Conservation (phyloP, 306 rosid species). For the Fragaria nilgerrensis region DNA sequence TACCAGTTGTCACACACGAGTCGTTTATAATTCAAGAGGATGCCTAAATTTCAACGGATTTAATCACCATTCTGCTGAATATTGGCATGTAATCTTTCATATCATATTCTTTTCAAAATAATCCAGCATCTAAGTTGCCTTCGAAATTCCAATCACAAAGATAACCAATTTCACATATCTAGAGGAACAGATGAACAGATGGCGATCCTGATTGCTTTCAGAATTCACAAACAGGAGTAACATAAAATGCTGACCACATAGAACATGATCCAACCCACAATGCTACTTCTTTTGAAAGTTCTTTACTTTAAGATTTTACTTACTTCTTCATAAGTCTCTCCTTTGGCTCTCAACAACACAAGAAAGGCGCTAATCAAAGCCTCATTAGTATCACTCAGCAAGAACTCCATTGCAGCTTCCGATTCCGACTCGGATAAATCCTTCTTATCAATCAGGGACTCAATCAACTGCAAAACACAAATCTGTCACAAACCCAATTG, state of each 20-base stretch:
- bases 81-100: neutral
- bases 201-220: neutral
- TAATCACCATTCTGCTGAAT: neutral
- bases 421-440: slow-evolving; percentile 70
- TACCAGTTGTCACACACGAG: neutral
- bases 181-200: neutral
- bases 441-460: slow-evolving; percentile 58
- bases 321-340: slow-evolving; percentile 90
- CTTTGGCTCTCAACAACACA: slow-evolving; percentile 81
- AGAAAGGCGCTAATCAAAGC: slow-evolving; percentile 88
- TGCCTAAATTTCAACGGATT: neutral
- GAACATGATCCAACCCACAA: neutral
- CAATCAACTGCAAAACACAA: slow-evolving; percentile 56
- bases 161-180: neutral
- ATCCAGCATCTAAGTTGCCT: neutral
- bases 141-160: neutral
- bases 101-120: neutral
- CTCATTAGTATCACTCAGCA: slow-evolving; percentile 61
- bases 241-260: neutral
- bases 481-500: slow-evolving; percentile 18
- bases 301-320: neutral
- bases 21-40: neutral
- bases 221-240: neutral
- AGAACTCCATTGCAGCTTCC: slow-evolving; percentile 60
- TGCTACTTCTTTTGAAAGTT: neutral